phyloP scores from a whole-genome alignment of 768 basidiomycete genomes.

The Trametes cingulata region DNA sequence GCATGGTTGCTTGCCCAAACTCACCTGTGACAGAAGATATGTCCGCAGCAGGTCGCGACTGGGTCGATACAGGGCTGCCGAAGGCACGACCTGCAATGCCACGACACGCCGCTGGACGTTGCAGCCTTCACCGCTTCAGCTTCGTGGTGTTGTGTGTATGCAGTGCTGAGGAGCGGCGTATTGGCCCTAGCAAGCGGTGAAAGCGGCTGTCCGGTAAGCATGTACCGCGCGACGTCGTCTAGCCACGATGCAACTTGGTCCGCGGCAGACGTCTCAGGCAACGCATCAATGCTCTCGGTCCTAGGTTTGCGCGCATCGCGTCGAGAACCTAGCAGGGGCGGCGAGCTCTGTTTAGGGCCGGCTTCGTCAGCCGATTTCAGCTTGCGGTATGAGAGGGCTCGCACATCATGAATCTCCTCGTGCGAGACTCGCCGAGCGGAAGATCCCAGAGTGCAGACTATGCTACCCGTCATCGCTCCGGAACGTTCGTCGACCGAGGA shows the following conservation, averaged over 20 bases:
- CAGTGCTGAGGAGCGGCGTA: not conserved
- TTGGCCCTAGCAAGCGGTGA: not conserved
- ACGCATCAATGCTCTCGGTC: not conserved
- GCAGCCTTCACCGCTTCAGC: not conserved
- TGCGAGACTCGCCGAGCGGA: too few relatives aligned
- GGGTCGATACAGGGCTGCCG: slow-evolving; percentile 24
- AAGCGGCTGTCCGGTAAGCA: not conserved
- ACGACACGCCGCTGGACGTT: not conserved
- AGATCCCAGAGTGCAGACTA: too few relatives aligned
- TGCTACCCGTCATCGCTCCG: too few relatives aligned
- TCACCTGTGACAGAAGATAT: slow-evolving; percentile 31
- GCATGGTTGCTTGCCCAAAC: not conserved
- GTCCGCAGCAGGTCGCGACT: slow-evolving; percentile 30
- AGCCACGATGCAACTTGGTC: not conserved
- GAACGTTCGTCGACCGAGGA: not conserved
- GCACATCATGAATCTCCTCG: too few relatives aligned
- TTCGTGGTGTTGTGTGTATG: not conserved
- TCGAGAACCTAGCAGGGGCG: not conserved
- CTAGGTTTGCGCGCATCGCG: not conserved
- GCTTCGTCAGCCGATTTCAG: not conserved
- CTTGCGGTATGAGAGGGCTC: too few relatives aligned
- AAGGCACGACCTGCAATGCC: slow-evolving; percentile 28
- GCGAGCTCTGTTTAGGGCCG: not conserved
- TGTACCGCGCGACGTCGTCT: not conserved
- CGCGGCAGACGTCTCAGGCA: not conserved